These are phyloP conservation scores for Phaeoacremonium minimum DNA, from an alignment of 2,329 filamentous ascomycete species.

Conservation along the genomic window DNA sequence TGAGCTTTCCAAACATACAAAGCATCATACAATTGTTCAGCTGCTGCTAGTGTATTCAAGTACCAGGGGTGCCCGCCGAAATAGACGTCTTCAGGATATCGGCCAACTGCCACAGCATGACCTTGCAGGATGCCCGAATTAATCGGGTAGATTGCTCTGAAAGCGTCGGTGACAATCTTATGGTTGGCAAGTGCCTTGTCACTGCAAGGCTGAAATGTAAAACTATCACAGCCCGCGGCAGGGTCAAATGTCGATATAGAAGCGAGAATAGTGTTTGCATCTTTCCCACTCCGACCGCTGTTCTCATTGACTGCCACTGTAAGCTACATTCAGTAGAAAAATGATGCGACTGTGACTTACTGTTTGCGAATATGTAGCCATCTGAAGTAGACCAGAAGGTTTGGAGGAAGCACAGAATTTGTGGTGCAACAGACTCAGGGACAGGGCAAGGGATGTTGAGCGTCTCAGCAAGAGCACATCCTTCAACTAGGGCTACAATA, in stretches of 20 bases:
- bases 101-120: conserved; percentile 56
- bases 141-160: conserved; percentile 65
- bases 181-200: conserved; percentile 67
- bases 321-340: no score
- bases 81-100: conserved; percentile 71
- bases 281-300: conserved; percentile 61
- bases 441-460: conserved; percentile 56
- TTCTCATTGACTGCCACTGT: conserved; percentile 44
- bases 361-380: conserved; percentile 65
- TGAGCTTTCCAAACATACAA: conserved; percentile 64
- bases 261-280: conserved; percentile 65
- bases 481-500: conserved; percentile 54
- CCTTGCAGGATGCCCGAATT: conserved; percentile 62
- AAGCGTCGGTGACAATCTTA: conserved; percentile 71
- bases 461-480: conserved; percentile 58
- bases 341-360: no score
- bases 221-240: conserved; percentile 57
- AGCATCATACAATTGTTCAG: conserved; percentile 76
- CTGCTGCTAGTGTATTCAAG: conserved; percentile 69
- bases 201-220: conserved; percentile 76
- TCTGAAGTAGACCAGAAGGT: conserved; percentile 63
- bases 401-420: conserved; percentile 70
- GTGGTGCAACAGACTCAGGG: conserved; percentile 62
- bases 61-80: conserved; percentile 82
- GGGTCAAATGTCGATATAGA: conserved; percentile 70